A percentile compares a stretch with the other conserved stretches of the same genome.
Evolutionary conservation across 163 green algal genomes (phyloP).

Genomic region (Dunaliella salina): DNA sequence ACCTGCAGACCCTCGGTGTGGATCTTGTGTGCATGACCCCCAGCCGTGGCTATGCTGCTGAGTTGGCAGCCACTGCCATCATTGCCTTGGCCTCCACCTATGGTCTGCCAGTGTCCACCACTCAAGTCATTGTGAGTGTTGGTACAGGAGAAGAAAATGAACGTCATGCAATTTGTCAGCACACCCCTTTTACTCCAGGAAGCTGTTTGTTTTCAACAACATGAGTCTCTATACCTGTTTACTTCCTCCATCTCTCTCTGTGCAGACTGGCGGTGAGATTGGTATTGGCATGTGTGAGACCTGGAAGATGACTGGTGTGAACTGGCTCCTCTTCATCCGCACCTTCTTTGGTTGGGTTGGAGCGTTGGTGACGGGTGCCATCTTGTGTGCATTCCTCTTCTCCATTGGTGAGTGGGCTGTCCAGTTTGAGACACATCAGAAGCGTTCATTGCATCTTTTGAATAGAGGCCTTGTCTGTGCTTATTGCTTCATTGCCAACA

Average conservation of each 20-base stretch:
- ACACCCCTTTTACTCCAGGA: too few relatives aligned
- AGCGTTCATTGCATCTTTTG: too few relatives aligned
- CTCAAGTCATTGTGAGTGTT: slow-evolving; percentile 60
- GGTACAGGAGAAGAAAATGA: too few relatives aligned
- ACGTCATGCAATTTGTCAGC: too few relatives aligned
- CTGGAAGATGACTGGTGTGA: slow-evolving; percentile 7
- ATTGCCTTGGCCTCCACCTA: slow-evolving; percentile 43
- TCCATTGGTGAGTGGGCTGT: slow-evolving; percentile 22
- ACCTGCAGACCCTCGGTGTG: slow-evolving; percentile 35
- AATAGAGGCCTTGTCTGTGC: too few relatives aligned
- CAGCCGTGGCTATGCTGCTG: slow-evolving; percentile 49
- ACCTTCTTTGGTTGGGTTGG: slow-evolving; percentile 21
- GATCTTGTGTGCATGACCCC: slow-evolving; percentile 48
- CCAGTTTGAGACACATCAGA: too few relatives aligned
- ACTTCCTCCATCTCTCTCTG: too few relatives aligned
- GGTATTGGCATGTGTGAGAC: slow-evolving; percentile 25
- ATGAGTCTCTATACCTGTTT: too few relatives aligned
- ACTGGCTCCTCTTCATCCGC: slow-evolving; percentile 20
- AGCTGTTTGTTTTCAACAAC: too few relatives aligned
- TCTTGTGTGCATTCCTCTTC: slow-evolving; percentile 30
- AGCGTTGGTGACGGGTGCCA: slow-evolving; percentile 11
- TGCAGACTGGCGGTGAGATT: slow-evolving; percentile 15
- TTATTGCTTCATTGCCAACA: too few relatives aligned
- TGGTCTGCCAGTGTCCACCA: slow-evolving; percentile 57
- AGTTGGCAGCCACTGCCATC: slow-evolving; percentile 47